These are phyloP conservation scores for Leccinum variabile DNA, from an alignment of 1,284 basidiomycete genomes.

Conservation along the genomic window DNA sequence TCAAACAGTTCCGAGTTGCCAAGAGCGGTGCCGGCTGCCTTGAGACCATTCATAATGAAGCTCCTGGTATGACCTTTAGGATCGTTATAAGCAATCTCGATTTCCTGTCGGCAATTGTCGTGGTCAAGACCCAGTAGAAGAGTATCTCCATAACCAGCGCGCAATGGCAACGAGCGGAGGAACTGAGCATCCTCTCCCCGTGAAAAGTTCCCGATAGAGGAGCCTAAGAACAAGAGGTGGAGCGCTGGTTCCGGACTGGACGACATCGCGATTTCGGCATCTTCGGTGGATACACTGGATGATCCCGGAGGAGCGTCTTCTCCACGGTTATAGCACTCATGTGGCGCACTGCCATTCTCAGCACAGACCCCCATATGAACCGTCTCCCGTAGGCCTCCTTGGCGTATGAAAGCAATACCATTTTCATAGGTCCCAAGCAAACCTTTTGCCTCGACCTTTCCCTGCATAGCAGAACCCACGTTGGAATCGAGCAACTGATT, in stretches of 20 bases:
- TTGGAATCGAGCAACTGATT: slow-evolving; percentile 62
- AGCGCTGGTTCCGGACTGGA: slow-evolving; percentile 53
- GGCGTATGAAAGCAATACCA: slow-evolving; percentile 66
- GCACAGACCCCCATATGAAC: background rate
- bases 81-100: slow-evolving; percentile 87
- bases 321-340: slow-evolving; percentile 8
- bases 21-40: slow-evolving; percentile 57
- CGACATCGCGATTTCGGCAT: slow-evolving; percentile 34
- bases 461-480: slow-evolving; percentile 63
- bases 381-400: slow-evolving; percentile 51
- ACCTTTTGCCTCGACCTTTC: slow-evolving; percentile 76
- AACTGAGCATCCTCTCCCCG: slow-evolving; percentile 75
- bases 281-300: slow-evolving; percentile 26
- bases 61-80: slow-evolving; percentile 70
- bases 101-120: slow-evolving; percentile 63
- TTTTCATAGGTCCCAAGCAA: slow-evolving; percentile 90
- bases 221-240: slow-evolving; percentile 92
- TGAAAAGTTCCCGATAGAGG: slow-evolving; percentile 91
- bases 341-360: background rate
- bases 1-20: slow-evolving; percentile 65
- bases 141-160: slow-evolving; percentile 69
- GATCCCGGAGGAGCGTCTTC: slow-evolving; percentile 39
- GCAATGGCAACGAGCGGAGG: slow-evolving; percentile 77
- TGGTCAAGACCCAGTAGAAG: slow-evolving; percentile 85
- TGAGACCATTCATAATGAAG: slow-evolving; percentile 93